Conservation (phyloP, 2,329 filamentous ascomycete genomes). For the Xylaria sp. region DNA sequence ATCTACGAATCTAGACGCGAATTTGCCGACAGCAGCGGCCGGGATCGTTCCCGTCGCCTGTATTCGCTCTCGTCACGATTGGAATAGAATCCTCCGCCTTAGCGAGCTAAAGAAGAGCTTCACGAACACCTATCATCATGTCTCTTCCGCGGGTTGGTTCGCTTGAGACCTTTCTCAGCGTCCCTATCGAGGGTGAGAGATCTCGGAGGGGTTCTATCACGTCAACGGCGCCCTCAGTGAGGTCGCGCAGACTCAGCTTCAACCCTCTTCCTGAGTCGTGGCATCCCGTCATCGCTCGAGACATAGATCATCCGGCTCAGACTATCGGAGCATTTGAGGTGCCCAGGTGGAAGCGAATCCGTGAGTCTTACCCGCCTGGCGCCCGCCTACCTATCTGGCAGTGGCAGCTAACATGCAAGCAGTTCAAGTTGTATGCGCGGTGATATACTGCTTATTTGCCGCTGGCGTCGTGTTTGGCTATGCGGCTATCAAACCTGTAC, state of each 20-base stretch:
- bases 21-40: neutral
- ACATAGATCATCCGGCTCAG: constrained; percentile 55
- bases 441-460: constrained; percentile 79
- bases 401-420: constrained; percentile 27
- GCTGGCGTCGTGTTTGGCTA: constrained; percentile 87
- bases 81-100: neutral
- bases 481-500: constrained; percentile 83
- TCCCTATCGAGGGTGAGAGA: constrained; percentile 52
- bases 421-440: constrained; percentile 77
- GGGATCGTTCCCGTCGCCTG: neutral
- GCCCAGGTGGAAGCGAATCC: constrained; percentile 63
- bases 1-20: neutral
- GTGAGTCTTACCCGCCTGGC: constrained; percentile 52
- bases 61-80: neutral
- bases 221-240: constrained; percentile 57
- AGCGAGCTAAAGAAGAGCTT: neutral
- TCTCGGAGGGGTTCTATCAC: constrained; percentile 54
- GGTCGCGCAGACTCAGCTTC: constrained; percentile 63
- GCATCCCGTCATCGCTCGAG: constrained; percentile 56
- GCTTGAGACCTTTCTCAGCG: constrained; percentile 62
- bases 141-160: constrained; percentile 65
- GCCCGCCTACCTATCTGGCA: neutral
- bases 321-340: constrained; percentile 66
- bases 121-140: constrained; percentile 52
- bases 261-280: constrained; percentile 66